Base-by-base conservation (phyloP, 2,329 filamentous ascomycete species). In the Whalleya microplaca region DNA sequence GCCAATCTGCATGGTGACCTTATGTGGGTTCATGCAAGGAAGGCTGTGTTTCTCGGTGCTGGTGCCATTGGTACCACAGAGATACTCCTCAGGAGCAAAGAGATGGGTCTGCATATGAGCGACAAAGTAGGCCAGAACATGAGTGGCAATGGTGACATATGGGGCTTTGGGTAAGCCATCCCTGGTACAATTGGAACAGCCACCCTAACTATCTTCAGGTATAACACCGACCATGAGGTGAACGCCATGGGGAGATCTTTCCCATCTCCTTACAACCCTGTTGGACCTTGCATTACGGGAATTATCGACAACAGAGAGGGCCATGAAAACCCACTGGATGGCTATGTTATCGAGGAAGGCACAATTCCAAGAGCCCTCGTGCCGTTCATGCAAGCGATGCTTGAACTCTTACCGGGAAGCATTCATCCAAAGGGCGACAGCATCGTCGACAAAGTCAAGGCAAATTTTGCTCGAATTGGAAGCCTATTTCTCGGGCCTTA, bases 71-170 rank as follows among this genome's bases (percentile, higher is more conserved):
- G 85, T 1, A 87, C 85, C 0, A 88, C 86, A 0, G 86, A 89
- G 68, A 88, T 88, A 45, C 71, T 88, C 29, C 77, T 88, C 5
- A 74, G 85, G 45, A 87, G 84, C 63, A 84, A 79, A 66, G 75
- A 81, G 49, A 76, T 84, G 67, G 86, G 86, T 0, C 69, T 90
- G 10, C 64, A 72, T 0, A 79, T 86, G 74, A 88, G 85, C 62
- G 74, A 81, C 16, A 75, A 76, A 45, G 75, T 88, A 8, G 85
- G 85, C 4, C 76, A 78, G 54, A 80, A 80, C 53, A 87, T 87
- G 79, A 85, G 83, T 63, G 86, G 86, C 2, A 89, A 89, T 63
- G 86, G 86, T 2, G 86, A 89, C 61, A 84, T 88, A 64, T 69
- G 89, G 16, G 82, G 80, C 2, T 89, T 88, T 69, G 85, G 82